Base-by-base conservation (phyloP, 2,329 filamentous ascomycete genomes). In the Trichoderma aggressivum region DNA sequence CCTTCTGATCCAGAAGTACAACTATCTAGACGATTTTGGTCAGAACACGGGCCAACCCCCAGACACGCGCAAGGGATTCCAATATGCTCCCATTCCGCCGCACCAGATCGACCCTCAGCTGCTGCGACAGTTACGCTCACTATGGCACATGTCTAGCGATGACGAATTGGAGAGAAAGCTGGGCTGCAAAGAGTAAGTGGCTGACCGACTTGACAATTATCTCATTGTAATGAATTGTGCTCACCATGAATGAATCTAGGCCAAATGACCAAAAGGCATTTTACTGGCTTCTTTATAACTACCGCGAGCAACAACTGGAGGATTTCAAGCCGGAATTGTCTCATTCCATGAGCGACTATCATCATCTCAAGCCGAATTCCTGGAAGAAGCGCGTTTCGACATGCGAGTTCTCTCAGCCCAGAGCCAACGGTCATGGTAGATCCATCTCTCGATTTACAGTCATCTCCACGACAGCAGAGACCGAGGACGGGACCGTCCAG, bases 231-330 rank as follows among this genome's bases (percentile, higher is more conserved):
- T 61, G 3, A 18, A 55, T n/a, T n/a, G 34, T 36, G 28, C 53
- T 64, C 26, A 47, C 74, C 73, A 81, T 72, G 53, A 73, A 56
- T 61, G 11, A 18, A 32, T 39, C n/a, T 36, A 95, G 92, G 74
- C 85, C 88, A 5, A 98, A 97, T 74, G 93, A 97, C 70, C 94
- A 98, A 78, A 97, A 97, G 78, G 87, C 95, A 75, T 98, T 98
- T 80, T 99, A 98, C 80, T 92, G 90, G 81, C 87, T 97, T 24
- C 86, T 99, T 8, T 82, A 91, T 74, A 92, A 91, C 79, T 97
- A 97, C 79, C 89, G 93, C 58, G 90, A 97, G 74, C 90, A 93
- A 73, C 91, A 96, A 75, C 81, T 97, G 2, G 94, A 98, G 79
- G 93, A 97, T 77, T 98, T 96, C 78, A 91, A 91, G 72, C 90